Conservation (phyloP, 2,329 filamentous ascomycete species). For the Neonectria magnoliae region DNA sequence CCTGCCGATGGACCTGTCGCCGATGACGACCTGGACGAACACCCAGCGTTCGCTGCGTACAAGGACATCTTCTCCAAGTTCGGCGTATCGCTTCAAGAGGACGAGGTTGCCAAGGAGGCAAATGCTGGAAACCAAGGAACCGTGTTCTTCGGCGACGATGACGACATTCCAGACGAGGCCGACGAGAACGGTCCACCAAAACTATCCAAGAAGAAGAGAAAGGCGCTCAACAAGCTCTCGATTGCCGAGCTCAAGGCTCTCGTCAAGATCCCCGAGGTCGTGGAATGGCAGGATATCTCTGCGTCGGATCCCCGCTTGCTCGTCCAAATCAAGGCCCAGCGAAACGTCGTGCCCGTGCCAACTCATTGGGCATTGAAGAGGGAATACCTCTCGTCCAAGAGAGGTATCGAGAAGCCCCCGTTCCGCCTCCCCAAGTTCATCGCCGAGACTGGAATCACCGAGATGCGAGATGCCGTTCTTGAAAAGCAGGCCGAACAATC, state of each 20-base stretch:
- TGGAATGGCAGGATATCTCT: conserved; percentile 97
- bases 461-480: conserved; percentile 96
- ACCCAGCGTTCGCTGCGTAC: conserved; percentile 86
- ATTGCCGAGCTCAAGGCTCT: conserved; percentile 95
- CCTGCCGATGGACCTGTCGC: conserved; percentile 62
- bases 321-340: conserved; percentile 92
- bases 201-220: conserved; percentile 94
- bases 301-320: conserved; percentile 88
- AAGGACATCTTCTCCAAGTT: conserved; percentile 86
- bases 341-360: conserved; percentile 95
- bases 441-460: conserved; percentile 94
- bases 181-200: conserved; percentile 75
- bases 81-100: conserved; percentile 70
- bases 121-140: conserved; percentile 82
- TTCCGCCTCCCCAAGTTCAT: conserved; percentile 97
- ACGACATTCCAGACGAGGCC: conserved; percentile 87
- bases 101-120: conserved; percentile 70
- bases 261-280: conserved; percentile 89
- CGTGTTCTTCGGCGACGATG: conserved; percentile 83
- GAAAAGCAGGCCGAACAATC: conserved; percentile 95
- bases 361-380: conserved; percentile 95
- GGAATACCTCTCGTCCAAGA: conserved; percentile 96
- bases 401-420: conserved; percentile 93
- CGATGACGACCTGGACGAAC: conserved; percentile 71
- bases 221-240: conserved; percentile 89